phyloP scores from a whole-genome alignment of 441 rosid species.

The Gossypium laxum region DNA sequence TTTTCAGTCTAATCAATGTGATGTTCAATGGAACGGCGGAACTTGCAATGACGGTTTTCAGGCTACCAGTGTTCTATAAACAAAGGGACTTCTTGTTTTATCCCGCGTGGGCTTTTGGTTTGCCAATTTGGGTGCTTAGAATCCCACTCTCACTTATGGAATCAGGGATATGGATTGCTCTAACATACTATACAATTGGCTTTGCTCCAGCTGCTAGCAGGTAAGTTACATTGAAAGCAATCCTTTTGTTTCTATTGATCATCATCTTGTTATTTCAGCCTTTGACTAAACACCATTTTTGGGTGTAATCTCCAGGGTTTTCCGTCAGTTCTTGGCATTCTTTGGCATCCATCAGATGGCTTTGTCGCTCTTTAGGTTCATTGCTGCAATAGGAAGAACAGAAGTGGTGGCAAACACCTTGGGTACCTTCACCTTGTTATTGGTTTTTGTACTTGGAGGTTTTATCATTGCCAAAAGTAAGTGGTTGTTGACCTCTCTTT shows the following conservation, averaged over 20 bases:
- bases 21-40: constrained; percentile 69
- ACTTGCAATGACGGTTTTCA: constrained; percentile 50
- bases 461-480: constrained; percentile 68
- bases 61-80: constrained; percentile 61
- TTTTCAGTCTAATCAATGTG: constrained; percentile 50
- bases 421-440: constrained; percentile 53
- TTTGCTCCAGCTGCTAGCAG: constrained; percentile 57
- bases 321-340: constrained; percentile 61
- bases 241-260: not conserved
- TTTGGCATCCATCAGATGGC: constrained; percentile 78
- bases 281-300: constrained; percentile 1
- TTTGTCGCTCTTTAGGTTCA: constrained; percentile 69
- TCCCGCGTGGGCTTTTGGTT: constrained; percentile 61
- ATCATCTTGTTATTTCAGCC: not conserved
- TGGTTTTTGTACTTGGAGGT: constrained; percentile 79
- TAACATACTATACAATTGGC: constrained; percentile 62
- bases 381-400: constrained; percentile 80
- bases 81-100: constrained; percentile 57
- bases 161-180: constrained; percentile 50
- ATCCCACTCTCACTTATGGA: constrained; percentile 58
- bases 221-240: constrained; percentile 22
- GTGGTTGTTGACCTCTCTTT: constrained; percentile 8
- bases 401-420: constrained; percentile 54
- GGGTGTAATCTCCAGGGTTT: constrained; percentile 41
- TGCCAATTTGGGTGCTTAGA: constrained; percentile 53